A percentile compares a stretch with the other conserved stretches of the same genome.
phyloP scores from a whole-genome alignment of 352 stramenopile genomes.

The Phytophthora constricta region DNA sequence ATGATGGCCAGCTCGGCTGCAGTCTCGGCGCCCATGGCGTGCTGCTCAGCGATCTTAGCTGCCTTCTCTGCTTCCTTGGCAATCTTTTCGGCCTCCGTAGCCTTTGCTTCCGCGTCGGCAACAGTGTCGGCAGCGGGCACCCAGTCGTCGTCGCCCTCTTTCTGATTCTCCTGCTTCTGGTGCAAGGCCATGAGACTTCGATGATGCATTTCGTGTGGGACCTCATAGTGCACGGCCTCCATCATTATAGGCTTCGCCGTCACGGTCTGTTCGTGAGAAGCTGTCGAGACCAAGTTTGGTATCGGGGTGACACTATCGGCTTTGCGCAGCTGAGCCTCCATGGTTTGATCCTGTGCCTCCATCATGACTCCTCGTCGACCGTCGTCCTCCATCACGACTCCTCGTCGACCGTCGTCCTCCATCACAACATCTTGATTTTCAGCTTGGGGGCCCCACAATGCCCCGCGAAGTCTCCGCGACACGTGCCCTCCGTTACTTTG shows the following conservation, averaged over 20 bases:
- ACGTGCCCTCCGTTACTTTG: not conserved
- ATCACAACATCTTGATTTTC: not conserved
- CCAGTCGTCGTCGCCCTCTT: no score
- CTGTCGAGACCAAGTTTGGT: no score
- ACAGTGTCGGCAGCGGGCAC: not conserved
- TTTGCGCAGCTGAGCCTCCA: not conserved
- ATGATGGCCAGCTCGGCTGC: conserved; percentile 5
- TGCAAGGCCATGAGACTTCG: no score
- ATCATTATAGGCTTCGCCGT: not conserved
- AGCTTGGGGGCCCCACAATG: no score
- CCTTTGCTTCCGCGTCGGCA: conserved; percentile 7
- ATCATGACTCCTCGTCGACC: not conserved
- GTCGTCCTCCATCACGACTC: no score
- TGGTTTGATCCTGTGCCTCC: conserved; percentile 11
- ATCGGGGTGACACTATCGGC: no score
- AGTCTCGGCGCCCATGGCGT: conserved; percentile 3
- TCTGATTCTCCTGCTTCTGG: no score
- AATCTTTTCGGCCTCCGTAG: conserved; percentile 10
- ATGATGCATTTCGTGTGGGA: no score
- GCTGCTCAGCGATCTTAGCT: not conserved
- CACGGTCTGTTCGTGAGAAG: no score
- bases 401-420: not conserved
- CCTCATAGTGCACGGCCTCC: conserved; percentile 3
- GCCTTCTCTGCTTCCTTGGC: not conserved
- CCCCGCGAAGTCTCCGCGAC: conserved; percentile 8